Evolutionary conservation across 164 flowering plant genomes (phyloP).

Genomic region (Nelumbo lutea): DNA sequence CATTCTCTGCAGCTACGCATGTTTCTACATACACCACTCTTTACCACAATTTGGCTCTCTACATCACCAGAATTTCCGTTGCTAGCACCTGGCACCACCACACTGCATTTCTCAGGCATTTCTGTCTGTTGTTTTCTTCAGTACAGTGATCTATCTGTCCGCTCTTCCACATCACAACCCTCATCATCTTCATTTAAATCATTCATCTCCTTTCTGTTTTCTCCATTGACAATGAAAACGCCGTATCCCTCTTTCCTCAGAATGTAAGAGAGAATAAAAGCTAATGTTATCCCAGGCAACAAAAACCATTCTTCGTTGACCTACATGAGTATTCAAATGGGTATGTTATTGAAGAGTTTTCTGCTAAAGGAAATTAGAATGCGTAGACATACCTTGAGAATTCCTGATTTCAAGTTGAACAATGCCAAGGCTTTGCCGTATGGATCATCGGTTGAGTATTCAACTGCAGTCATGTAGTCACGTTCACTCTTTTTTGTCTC

Average conservation of each 20-base stretch:
- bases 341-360: background rate
- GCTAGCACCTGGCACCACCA: constrained; percentile 14
- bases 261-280: constrained; percentile 51
- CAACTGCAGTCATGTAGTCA: constrained; percentile 67
- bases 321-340: constrained; percentile 12
- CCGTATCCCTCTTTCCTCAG: constrained; percentile 46
- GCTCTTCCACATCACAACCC: too few relatives aligned
- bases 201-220: constrained; percentile 16
- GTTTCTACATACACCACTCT: constrained; percentile 20
- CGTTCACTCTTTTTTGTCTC: constrained; percentile 37
- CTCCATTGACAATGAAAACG: constrained; percentile 18
- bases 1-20: too few relatives aligned
- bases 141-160: too few relatives aligned
- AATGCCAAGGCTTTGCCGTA: constrained; percentile 81
- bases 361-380: background rate
- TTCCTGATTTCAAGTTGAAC: constrained; percentile 61
- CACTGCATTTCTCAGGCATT: constrained; percentile 4
- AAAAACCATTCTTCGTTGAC: constrained; percentile 67
- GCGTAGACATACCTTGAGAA: constrained; percentile 44
- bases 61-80: constrained; percentile 28
- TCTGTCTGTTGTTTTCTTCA: background rate
- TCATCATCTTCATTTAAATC: constrained; percentile 9
- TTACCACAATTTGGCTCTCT: constrained; percentile 22
- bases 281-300: constrained; percentile 44
- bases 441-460: constrained; percentile 67